Percentiles rank a stretch among this genome's conserved stretches.
Conservation (phyloP, 305 asterid species). For the Plantago coronopus region DNA sequence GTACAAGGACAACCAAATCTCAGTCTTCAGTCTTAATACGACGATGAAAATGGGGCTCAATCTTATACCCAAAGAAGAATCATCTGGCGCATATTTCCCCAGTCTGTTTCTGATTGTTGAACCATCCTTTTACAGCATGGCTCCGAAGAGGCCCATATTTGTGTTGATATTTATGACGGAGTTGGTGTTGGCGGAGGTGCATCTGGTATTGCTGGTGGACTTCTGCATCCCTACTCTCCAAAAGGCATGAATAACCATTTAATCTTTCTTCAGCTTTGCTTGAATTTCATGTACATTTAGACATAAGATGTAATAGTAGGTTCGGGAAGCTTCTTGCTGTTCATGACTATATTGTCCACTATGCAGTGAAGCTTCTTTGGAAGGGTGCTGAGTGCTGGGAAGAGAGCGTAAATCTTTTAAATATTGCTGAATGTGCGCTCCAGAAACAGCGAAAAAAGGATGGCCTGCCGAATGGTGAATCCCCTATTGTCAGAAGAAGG, state of each 20-base stretch:
- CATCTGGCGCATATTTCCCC: not conserved
- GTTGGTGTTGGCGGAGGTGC: slow-evolving; percentile 97
- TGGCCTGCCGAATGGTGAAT: slow-evolving; percentile 24
- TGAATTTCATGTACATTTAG: not conserved
- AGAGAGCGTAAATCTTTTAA: slow-evolving; percentile 72
- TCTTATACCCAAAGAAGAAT: not conserved
- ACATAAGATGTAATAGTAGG: not conserved
- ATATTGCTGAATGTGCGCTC: slow-evolving; percentile 62
- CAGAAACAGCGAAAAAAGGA: slow-evolving; percentile 27
- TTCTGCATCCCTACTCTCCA: slow-evolving; percentile 96
- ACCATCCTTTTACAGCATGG: slow-evolving; percentile 45
- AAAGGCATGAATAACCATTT: slow-evolving; percentile 45
- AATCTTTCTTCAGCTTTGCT: slow-evolving; percentile 7
- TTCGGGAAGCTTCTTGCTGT: slow-evolving; percentile 12
- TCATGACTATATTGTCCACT: not conserved
- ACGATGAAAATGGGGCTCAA: not conserved
- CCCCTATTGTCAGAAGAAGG: slow-evolving; percentile 70
- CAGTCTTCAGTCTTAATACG: too few species aligned
- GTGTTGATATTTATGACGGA: slow-evolving; percentile 81
- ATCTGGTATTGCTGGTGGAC: slow-evolving; percentile 98
- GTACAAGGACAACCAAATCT: too few species aligned
- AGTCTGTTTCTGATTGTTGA: slow-evolving; percentile 21
- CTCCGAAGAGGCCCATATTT: slow-evolving; percentile 51
- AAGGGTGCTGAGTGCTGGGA: slow-evolving; percentile 84
- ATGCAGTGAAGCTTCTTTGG: slow-evolving; percentile 93